A percentile compares a stretch with the other conserved stretches of the same genome.
These are phyloP conservation scores for Hamamelis virginiana DNA, from an alignment of 164 flowering plant species.

Conservation along the genomic window DNA sequence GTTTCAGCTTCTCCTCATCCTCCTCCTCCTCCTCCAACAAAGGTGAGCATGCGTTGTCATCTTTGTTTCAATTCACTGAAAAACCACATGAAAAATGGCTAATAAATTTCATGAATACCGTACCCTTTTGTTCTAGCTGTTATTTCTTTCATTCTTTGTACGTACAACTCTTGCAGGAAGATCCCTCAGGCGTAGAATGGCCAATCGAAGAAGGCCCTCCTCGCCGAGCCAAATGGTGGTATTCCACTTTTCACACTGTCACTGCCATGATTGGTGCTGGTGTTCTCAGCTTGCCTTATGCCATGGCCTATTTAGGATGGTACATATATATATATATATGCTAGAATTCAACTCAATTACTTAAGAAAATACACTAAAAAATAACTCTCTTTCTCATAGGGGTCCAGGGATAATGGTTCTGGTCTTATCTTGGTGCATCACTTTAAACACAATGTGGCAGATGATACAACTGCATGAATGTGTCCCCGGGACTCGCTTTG, in stretches of 20 bases:
- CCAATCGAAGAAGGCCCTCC: slow-evolving; percentile 38
- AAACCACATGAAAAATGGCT: not conserved
- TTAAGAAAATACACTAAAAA: too few species aligned
- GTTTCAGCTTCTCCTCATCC: slow-evolving; percentile 44
- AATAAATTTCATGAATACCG: too few species aligned
- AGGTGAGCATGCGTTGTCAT: slow-evolving; percentile 26
- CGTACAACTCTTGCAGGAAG: slow-evolving; percentile 45
- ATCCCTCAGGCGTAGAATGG: slow-evolving; percentile 37
- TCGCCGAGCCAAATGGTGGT: slow-evolving; percentile 93
- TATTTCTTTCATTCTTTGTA: too few species aligned
- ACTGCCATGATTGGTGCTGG: slow-evolving; percentile 99
- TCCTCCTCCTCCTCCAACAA: too few species aligned
- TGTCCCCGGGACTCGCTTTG: slow-evolving; percentile 78
- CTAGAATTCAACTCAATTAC: too few species aligned
- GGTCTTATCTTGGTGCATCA: slow-evolving; percentile 73
- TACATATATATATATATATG: too few species aligned
- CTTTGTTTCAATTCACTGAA: not conserved
- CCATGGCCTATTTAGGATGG: slow-evolving; percentile 95
- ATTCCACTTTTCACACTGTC: slow-evolving; percentile 81
- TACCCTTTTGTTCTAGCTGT: too few species aligned
- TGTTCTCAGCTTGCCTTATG: slow-evolving; percentile 87
- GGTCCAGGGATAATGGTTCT: slow-evolving; percentile 75
- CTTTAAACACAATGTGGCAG: slow-evolving; percentile 85
- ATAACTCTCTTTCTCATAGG: slow-evolving; percentile 42
- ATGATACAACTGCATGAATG: slow-evolving; percentile 86